phyloP scores from a whole-genome alignment of 768 basidiomycete genomes.

The Paxillus involutus region DNA sequence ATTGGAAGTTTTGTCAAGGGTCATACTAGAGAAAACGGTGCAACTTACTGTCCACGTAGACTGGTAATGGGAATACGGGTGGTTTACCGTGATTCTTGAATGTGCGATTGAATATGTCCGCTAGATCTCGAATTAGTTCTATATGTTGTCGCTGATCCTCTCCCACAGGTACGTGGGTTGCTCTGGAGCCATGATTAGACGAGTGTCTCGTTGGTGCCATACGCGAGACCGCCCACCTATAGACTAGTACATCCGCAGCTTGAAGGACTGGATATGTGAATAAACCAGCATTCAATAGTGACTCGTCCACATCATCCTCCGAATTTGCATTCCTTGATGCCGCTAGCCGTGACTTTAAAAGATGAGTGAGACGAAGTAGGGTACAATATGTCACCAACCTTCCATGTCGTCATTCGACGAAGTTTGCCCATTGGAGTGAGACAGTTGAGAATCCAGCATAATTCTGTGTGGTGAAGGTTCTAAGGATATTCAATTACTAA shows the following conservation, averaged over 20 bases:
- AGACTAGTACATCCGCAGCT: slow-evolving; percentile 88
- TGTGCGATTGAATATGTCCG: slow-evolving; percentile 76
- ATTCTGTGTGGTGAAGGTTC: slow-evolving; percentile 83
- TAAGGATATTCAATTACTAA: slow-evolving; percentile 27
- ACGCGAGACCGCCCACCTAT: slow-evolving; percentile 52
- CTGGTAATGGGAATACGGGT: slow-evolving; percentile 70
- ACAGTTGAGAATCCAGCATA: slow-evolving; percentile 90
- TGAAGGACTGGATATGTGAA: slow-evolving; percentile 93
- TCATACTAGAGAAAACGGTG: neutral
- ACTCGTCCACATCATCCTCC: slow-evolving; percentile 80
- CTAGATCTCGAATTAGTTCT: slow-evolving; percentile 83
- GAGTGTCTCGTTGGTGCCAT: neutral
- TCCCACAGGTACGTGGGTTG: slow-evolving; percentile 93
- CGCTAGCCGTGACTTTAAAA: slow-evolving; percentile 67
- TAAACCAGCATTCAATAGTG: slow-evolving; percentile 77
- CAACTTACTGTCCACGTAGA: slow-evolving; percentile 69
- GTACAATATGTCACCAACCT: slow-evolving; percentile 46
- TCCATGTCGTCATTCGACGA: slow-evolving; percentile 95
- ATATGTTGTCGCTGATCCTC: slow-evolving; percentile 96
- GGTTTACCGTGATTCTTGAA: slow-evolving; percentile 43
- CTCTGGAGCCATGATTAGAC: slow-evolving; percentile 39
- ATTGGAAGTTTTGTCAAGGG: neutral
- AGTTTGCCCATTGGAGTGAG: slow-evolving; percentile 81
- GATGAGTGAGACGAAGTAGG: neutral
- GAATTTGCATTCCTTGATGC: slow-evolving; percentile 70